Conservation (phyloP, 2,329 filamentous ascomycete species). For the Nigrospora osmanthi region DNA sequence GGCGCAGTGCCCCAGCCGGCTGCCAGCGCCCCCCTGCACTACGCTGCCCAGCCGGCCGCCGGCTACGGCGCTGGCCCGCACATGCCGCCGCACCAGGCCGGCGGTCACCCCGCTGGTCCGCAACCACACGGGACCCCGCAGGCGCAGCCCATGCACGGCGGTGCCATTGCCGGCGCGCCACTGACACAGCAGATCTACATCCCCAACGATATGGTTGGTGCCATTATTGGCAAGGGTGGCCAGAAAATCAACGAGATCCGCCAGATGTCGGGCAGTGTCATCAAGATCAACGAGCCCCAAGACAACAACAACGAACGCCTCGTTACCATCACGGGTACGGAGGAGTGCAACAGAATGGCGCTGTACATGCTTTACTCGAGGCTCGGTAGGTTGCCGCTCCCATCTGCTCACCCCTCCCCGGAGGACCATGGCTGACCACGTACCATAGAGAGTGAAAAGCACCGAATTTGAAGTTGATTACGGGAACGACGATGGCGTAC, state of each 20-base stretch:
- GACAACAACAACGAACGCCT: conserved; percentile 98
- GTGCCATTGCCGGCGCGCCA: conserved; percentile 63
- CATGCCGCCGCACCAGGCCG: conserved; percentile 64
- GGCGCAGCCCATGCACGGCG: conserved; percentile 66
- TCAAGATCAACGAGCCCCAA: conserved; percentile 99
- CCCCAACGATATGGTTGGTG: conserved; percentile 98
- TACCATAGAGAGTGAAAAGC: conserved; percentile 63
- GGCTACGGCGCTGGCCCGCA: conserved; percentile 75
- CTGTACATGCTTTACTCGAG: conserved; percentile 98
- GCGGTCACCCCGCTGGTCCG: conserved; percentile 54
- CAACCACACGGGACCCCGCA: conserved; percentile 61
- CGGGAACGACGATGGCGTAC: neutral
- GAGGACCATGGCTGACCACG: neutral
- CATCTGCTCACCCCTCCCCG: no score
- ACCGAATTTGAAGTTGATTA: conserved; percentile 47
- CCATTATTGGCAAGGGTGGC: conserved; percentile 97
- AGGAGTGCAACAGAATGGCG: conserved; percentile 99
- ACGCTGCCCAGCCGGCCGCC: conserved; percentile 65
- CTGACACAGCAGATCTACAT: conserved; percentile 98
- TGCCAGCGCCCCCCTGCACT: conserved; percentile 66
- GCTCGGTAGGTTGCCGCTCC: conserved; percentile 58
- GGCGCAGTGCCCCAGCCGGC: conserved; percentile 50
- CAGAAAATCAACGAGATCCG: conserved; percentile 99
- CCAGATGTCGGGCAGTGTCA: conserved; percentile 92
- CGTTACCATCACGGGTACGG: conserved; percentile 94